Conservation (phyloP, 257 asterid genomes). For the Solanum medicagineum region DNA sequence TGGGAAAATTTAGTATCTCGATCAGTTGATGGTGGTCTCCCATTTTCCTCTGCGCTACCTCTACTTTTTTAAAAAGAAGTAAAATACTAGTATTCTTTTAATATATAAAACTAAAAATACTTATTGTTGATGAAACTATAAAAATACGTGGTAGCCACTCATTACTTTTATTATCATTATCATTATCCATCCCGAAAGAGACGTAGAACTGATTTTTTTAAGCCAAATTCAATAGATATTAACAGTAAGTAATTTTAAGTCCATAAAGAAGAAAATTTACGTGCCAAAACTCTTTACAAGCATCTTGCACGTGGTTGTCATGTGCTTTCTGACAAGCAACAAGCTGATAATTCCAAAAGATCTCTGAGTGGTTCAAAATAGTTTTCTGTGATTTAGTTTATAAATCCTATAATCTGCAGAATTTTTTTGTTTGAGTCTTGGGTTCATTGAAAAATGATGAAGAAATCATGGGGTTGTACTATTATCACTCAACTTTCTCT, state of each 20-base stretch:
- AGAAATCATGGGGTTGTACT: constrained; percentile 54
- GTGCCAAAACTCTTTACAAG: neutral
- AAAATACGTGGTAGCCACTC: neutral
- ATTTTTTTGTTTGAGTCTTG: neutral
- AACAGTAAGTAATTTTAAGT: neutral
- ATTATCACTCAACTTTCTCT: constrained; percentile 39
- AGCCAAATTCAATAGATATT: neutral
- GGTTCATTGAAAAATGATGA: constrained; percentile 9
- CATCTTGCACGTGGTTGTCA: neutral
- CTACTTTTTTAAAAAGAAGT: too few relatives aligned
- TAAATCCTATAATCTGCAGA: neutral
- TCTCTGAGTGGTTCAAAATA: neutral
- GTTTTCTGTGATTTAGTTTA: neutral
- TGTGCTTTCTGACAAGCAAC: neutral
- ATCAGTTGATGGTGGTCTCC: too few relatives aligned
- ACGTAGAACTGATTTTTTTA: neutral
- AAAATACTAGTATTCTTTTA: too few relatives aligned
- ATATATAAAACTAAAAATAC: too few relatives aligned
- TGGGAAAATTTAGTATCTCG: too few relatives aligned
- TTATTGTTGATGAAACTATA: neutral
- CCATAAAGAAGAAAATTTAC: neutral
- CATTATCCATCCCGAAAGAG: neutral
- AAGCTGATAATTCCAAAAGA: neutral
- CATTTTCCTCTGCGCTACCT: too few relatives aligned
- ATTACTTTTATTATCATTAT: neutral